Base-by-base conservation (phyloP, 352 stramenopile species). In the Globisporangium camurandrum region DNA sequence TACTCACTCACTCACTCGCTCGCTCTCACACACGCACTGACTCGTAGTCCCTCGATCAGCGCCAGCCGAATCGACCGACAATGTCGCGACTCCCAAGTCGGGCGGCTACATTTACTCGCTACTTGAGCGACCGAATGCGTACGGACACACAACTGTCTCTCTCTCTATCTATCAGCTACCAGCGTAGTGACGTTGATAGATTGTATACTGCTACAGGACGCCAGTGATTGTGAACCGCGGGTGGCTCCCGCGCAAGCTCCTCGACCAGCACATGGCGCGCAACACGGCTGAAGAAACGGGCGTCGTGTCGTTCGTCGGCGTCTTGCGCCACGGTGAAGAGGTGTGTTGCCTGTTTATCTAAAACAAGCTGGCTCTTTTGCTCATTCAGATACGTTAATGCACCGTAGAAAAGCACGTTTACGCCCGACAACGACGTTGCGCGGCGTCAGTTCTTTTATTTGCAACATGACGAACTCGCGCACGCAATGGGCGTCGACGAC, bases 91-190 rank as follows among this genome's bases (percentile, higher is more conserved):
- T n/a, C 71, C 84, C 12, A 89, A 88, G 39, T 89, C 83, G 22
- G 83, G 83, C 6, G 83, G 83, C 31, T 94, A 92, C 62, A 74
- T 94, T 46, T 94, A 94, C 62, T 88, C 79, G 20, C 56, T 94
- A 3, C 57, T 94, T 34, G 58, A 84, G 36, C 78, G 83, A 40
- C 66, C 83, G 1, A 66, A 84, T 44, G 78, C 78, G 78, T 88
- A 49, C 46, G 69, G n/a, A n/a, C n/a, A n/a, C n/a, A n/a, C n/a
- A 49, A 2, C 42, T 31, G 22, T 16, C 26, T 0, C 11, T 44
- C 38, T 44, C 38, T 44, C 9, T 44, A 4, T 17, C 1, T 43
- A 14, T n/a, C n/a, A 17, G 20, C 8, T 2, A n/a, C 8, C n/a
- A n/a, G n/a, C n/a, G n/a, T n/a, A 26, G 17, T n/a, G 6, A 39